phyloP scores from a whole-genome alignment of 352 stramenopile species.

The Pythium sp. region DNA sequence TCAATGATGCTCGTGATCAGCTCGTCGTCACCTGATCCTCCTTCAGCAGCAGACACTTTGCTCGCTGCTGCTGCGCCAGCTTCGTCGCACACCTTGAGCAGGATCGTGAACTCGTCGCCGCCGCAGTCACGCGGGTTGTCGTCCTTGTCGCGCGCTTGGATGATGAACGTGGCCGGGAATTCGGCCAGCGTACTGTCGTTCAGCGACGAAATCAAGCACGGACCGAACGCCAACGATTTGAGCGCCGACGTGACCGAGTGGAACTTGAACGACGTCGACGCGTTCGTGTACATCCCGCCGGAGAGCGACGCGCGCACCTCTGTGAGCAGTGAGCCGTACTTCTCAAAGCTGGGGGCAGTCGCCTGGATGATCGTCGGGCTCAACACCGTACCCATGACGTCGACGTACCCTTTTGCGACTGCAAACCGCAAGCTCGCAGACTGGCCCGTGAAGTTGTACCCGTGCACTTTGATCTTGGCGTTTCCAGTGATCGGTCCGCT shows the following conservation, averaged over 20 bases:
- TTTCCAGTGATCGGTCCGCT: slow-evolving; percentile 94
- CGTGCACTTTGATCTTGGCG: slow-evolving; percentile 86
- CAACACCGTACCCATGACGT: slow-evolving; percentile 87
- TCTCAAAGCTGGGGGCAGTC: slow-evolving; percentile 93
- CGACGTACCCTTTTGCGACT: slow-evolving; percentile 91
- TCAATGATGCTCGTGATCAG: slow-evolving; percentile 62
- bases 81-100: slow-evolving; percentile 39
- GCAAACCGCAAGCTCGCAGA: slow-evolving; percentile 90
- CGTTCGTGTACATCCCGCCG: slow-evolving; percentile 92
- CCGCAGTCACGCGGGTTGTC: slow-evolving; percentile 89
- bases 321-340: slow-evolving; percentile 86
- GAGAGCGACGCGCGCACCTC: slow-evolving; percentile 91
- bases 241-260: slow-evolving; percentile 92
- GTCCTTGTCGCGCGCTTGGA: slow-evolving; percentile 90
- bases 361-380: slow-evolving; percentile 87
- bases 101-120: slow-evolving; percentile 93
- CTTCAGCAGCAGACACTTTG: slow-evolving; percentile 15
- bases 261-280: slow-evolving; percentile 84
- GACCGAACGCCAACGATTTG: slow-evolving; percentile 93
- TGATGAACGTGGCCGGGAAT: slow-evolving; percentile 85
- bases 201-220: slow-evolving; percentile 74
- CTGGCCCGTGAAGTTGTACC: slow-evolving; percentile 91
- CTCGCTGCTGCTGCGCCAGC: slow-evolving; percentile 22
- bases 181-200: slow-evolving; percentile 68
- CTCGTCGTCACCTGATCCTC: slow-evolving; percentile 23